Evolutionary conservation across 805 yeast genomes (phyloP), one percentile per base, ranked within the genome.

Genomic region (Myxozyma melibiosi): DNA sequence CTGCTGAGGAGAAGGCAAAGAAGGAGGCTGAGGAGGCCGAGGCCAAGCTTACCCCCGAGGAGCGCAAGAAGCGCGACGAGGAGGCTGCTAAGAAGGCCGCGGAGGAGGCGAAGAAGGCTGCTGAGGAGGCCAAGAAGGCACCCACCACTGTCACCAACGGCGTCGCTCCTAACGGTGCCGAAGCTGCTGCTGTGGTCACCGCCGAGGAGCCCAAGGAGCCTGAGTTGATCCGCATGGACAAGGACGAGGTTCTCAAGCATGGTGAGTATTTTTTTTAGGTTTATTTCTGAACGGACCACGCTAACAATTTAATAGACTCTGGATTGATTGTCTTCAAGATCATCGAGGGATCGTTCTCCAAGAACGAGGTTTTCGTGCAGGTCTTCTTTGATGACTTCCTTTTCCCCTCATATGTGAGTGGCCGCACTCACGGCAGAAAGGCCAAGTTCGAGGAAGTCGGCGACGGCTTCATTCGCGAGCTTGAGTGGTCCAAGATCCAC

Each of bases 241-340:
- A 88, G 45, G 68, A 65, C 6, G 72, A 73, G 51, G 63, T 68
- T 51, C 44, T 73, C 28, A 66, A 69, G 9, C 57, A 66, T 37
- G 44, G 57, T 50, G 46, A 25, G 58, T 30, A 13, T 43, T 64
- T 62, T 68, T 58, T 65, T 4, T 37, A n/a, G n/a, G n/a, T 66
- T 13, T 79, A 79, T 16, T 80, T 88, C 62, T 77, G 88, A 55
- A 59, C 80, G 18, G 76, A 79, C 27, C 79, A 81, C 68, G 9
- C 31, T 25, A 43, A 39, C n/a, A 18, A 11, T 13, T 24, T 6
- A 6, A 13, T 44, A 55, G 79, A 81, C 56, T 78, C 89, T 24
- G 99, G 99, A 76, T 84, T 90, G 18, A 76, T 91, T 49, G 86
- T 86, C 1, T 80, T 78, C 65, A 83, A 87, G 47, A 70, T 94